Percentiles rank a stretch among this genome's conserved stretches.
Evolutionary conservation across 345 rosid genomes (phyloP).

Genomic region (Sonneratia alba): DNA sequence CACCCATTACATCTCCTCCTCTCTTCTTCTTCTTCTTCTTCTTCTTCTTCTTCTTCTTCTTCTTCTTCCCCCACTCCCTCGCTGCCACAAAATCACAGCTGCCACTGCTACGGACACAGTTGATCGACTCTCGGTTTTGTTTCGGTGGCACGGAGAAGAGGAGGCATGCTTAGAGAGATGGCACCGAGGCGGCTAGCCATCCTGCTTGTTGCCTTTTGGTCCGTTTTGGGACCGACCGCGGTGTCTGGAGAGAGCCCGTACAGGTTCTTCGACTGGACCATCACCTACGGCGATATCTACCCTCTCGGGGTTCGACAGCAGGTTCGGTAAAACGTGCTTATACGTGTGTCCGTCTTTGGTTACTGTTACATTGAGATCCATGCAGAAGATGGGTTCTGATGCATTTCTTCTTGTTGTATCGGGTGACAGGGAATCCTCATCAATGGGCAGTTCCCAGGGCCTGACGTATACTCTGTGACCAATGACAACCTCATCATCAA

Average conservation of each 20-base stretch:
- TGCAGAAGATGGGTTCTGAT: background rate
- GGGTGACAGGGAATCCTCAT: constrained; percentile 69
- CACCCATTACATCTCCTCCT: background rate
- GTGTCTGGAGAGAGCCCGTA: constrained; percentile 29
- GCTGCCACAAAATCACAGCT: background rate
- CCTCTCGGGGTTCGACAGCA: constrained; percentile 69
- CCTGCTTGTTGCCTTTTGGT: background rate
- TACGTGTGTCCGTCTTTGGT: background rate
- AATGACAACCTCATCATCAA: constrained; percentile 84
- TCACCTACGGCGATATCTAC: constrained; percentile 66
- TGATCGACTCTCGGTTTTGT: background rate
- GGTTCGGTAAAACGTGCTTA: background rate
- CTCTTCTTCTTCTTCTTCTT: background rate
- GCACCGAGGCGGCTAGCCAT: background rate
- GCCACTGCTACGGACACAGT: background rate
- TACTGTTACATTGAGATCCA: background rate
- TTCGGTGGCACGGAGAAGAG: background rate
- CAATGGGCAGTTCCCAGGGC: constrained; percentile 94
- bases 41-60: background rate
- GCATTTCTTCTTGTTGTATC: background rate
- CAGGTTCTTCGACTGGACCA: constrained; percentile 68
- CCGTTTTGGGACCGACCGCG: background rate
- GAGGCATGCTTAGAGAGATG: background rate
- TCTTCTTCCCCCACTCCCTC: background rate
- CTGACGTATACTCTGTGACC: constrained; percentile 62